Conservation (phyloP, 176 grass and related monocot genomes). For the Avena insularis region DNA sequence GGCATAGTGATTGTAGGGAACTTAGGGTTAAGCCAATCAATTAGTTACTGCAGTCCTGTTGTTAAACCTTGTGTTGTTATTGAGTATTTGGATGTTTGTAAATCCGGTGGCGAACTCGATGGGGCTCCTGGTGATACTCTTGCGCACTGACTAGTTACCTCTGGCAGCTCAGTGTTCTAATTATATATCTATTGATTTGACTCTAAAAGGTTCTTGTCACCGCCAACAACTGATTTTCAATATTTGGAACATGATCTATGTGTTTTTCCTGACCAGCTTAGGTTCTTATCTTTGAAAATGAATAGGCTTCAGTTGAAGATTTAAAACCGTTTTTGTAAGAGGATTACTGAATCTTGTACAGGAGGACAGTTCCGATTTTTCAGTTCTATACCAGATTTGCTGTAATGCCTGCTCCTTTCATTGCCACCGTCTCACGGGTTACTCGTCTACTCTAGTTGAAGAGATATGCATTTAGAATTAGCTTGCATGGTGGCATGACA, state of each 20-base stretch:
- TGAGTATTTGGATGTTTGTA: too few relatives aligned
- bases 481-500: neutral
- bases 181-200: neutral
- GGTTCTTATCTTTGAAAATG: neutral
- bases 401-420: neutral
- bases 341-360: neutral
- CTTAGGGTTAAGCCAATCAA: conserved; percentile 3
- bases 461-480: neutral
- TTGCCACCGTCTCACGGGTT: neutral
- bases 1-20: neutral
- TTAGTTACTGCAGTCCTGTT: neutral
- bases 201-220: neutral
- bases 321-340: neutral
- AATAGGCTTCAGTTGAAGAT: neutral
- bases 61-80: neutral
- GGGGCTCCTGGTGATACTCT: neutral
- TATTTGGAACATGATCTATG: neutral
- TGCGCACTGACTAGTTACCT: neutral
- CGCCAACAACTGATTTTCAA: neutral
- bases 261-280: neutral
- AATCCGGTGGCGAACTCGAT: neutral
- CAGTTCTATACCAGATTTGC: neutral
- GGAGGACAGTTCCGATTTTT: neutral
- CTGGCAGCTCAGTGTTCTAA: neutral
- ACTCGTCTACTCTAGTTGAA: neutral